Percentiles rank a stretch among this genome's conserved stretches.
phyloP scores from a whole-genome alignment of 108 stramenopile species.

The Cyclostephanos tholiformis region DNA sequence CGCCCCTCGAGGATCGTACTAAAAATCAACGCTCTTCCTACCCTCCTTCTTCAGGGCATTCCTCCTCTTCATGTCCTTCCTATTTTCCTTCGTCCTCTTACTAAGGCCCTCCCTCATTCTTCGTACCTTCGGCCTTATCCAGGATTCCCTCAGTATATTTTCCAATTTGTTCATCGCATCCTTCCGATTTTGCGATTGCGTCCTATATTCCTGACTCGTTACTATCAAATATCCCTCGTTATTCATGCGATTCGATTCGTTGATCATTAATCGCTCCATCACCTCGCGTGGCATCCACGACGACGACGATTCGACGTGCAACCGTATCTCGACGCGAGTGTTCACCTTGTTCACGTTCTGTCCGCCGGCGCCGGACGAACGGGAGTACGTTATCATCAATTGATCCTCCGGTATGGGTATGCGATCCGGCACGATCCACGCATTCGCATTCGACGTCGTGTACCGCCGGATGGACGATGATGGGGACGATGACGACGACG shows the following conservation, averaged over 20 bases:
- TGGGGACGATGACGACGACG: background rate
- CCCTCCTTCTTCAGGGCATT: conserved; percentile 60
- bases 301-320: conserved; percentile 64
- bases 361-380: conserved; percentile 86
- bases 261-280: conserved; percentile 61
- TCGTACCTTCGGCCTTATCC: conserved; percentile 73
- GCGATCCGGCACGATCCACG: conserved; percentile 68
- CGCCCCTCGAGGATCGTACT: conserved; percentile 9
- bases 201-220: conserved; percentile 83
- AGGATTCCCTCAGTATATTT: conserved; percentile 61
- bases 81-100: conserved; percentile 60
- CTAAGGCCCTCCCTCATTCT: conserved; percentile 69
- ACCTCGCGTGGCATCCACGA: conserved; percentile 87
- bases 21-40: conserved; percentile 66
- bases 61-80: conserved; percentile 66
- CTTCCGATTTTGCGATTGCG: conserved; percentile 83
- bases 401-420: conserved; percentile 72
- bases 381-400: conserved; percentile 37
- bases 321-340: conserved; percentile 88
- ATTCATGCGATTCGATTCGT: conserved; percentile 83
- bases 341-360: conserved; percentile 96
- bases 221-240: conserved; percentile 81
- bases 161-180: conserved; percentile 79
- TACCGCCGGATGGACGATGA: no score
- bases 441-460: no score